Conservation (phyloP, 768 basidiomycete species). For the Krasilnikovozyma curviuscula region DNA sequence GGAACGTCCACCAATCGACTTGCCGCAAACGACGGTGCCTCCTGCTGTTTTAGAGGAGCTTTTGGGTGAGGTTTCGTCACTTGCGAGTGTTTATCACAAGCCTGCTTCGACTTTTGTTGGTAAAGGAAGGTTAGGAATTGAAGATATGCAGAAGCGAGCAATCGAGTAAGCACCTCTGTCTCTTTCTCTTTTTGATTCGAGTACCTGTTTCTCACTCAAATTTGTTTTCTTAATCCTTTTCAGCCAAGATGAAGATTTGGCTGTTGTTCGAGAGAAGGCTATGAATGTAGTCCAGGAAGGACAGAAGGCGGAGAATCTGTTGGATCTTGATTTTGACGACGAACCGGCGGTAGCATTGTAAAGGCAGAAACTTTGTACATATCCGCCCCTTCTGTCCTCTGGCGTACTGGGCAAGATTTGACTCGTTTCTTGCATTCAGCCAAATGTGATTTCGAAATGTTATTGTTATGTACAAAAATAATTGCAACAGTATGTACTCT, state of each 20-base stretch:
- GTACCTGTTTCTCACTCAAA: background rate
- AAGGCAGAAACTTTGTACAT: too few relatives aligned
- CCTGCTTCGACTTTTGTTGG: constrained; percentile 91
- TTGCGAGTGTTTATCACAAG: constrained; percentile 95
- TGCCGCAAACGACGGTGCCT: constrained; percentile 77
- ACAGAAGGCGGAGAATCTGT: constrained; percentile 13
- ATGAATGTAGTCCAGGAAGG: constrained; percentile 9
- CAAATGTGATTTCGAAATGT: too few relatives aligned
- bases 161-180: constrained; percentile 1
- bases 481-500: too few relatives aligned
- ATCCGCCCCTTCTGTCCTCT: too few relatives aligned
- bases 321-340: constrained; percentile 12
- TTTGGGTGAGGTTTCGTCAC: constrained; percentile 63
- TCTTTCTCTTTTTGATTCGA: background rate
- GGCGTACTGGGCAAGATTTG: too few relatives aligned
- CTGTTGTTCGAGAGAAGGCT: constrained; percentile 7
- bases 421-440: too few relatives aligned
- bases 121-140: constrained; percentile 49
- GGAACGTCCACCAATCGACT: constrained; percentile 75
- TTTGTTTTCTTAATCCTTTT: background rate
- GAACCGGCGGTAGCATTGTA: too few relatives aligned
- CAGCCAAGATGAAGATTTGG: constrained; percentile 1
- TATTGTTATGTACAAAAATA: too few relatives aligned
- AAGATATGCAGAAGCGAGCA: constrained; percentile 5
- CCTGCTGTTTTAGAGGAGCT: constrained; percentile 77